Evolutionary conservation across 768 basidiomycete genomes (phyloP), one percentile per base, ranked within the genome.

Genomic region (Auricularia cornea): DNA sequence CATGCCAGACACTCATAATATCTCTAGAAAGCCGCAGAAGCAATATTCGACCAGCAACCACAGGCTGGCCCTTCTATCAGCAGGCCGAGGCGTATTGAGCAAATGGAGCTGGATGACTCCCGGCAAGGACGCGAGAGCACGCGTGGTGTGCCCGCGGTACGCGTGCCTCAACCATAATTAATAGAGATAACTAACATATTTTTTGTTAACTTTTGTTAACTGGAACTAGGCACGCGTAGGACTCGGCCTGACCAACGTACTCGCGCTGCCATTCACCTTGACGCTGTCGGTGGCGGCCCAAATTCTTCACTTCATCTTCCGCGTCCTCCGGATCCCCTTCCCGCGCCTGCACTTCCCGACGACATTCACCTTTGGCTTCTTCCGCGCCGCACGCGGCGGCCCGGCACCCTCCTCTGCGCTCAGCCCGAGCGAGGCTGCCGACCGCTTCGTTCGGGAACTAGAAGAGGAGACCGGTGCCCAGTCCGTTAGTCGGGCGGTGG

Each of bases 381-480:
- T 78, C 51, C 64, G 68, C n/a, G 2, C 52, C 59, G 63, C 35
- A 38, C 44, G 54, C 73, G 77, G 59, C 73, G 74, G 54, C 2
- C 28, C 62, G 73, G 32, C 69, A 72, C 63, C 68, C 71, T 3
- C 65, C 44, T 30, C 60, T 23, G 20, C 32, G 29, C 12, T 66
- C 66, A 26, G 76, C 81, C 66, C 75, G 83, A 2, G 74, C 76
- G n/a, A 78, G 82, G 87, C 84, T 0, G 80, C 84, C 0, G 91
- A 91, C 66, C 79, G 86, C 30, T 93, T 90, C 88, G 79, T 95
- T 20, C 81, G 86, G 26, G 83, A 87, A 32, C 79, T 94, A 3
- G 92, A 95, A 72, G 90, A 93, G 64, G 89, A 92, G 71, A 92
- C 91, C 0, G 91, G 92, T 3, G 90, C 90, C 0, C 75, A 86